Percentiles rank a stretch among this genome's conserved stretches.
phyloP scores from a whole-genome alignment of 106 monocot species.

The Triglochin maritima region DNA sequence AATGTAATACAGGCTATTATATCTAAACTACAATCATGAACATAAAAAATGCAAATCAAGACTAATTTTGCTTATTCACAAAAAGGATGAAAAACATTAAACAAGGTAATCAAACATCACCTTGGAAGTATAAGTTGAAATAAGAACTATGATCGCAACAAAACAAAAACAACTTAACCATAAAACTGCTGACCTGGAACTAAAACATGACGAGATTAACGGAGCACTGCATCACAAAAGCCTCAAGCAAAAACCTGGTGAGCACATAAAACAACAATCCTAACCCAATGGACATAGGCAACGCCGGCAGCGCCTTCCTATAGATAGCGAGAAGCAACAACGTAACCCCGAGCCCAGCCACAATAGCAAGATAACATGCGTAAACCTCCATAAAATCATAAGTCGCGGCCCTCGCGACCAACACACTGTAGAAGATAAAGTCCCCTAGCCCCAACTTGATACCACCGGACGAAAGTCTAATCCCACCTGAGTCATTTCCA shows the following conservation, averaged over 20 bases:
- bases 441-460: conserved; percentile 96
- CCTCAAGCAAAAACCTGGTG: conserved; percentile 62
- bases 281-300: conserved; percentile 79
- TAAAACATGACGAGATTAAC: conserved; percentile 81
- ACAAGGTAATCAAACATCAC: not conserved
- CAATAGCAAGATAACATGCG: conserved; percentile 93
- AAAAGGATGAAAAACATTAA: no score
- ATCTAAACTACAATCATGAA: no score
- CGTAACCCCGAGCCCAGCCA: conserved; percentile 80
- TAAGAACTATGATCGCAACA: not conserved
- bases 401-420: conserved; percentile 83
- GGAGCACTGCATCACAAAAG: conserved; percentile 69
- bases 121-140: not conserved
- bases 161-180: not conserved
- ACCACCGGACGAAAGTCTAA: conserved; percentile 67
- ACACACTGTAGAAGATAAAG: conserved; percentile 94
- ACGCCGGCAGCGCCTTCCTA: conserved; percentile 78
- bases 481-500: conserved; percentile 30
- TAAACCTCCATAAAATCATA: conserved; percentile 88
- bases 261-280: conserved; percentile 73
- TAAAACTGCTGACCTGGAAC: not conserved
- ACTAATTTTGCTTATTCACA: no score
- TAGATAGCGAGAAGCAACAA: conserved; percentile 65
- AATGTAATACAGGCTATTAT: no score
- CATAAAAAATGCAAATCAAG: no score